These are phyloP conservation scores for Pyricularia pennisetigena DNA, from an alignment of 2,329 filamentous ascomycete genomes.

Conservation along the genomic window DNA sequence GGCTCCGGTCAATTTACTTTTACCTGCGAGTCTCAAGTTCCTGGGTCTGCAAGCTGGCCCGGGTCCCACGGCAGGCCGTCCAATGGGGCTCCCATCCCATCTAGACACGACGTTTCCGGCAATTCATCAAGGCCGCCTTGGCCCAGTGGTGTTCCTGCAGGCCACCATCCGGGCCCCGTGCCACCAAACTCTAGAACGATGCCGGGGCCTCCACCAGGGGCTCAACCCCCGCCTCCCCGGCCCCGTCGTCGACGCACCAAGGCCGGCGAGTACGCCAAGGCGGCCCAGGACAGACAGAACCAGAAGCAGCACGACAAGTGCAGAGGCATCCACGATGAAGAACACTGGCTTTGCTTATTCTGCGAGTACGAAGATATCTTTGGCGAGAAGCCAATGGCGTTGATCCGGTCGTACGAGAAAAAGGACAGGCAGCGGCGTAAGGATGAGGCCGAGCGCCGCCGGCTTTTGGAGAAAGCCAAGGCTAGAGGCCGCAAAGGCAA, in stretches of 20 bases:
- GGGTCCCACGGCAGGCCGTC: conserved; percentile 23
- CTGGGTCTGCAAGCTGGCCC: conserved; percentile 69
- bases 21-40: conserved; percentile 83
- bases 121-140: background rate
- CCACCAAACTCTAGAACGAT: background rate
- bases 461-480: conserved; percentile 85
- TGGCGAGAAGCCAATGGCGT: conserved; percentile 69
- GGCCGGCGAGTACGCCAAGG: conserved; percentile 59
- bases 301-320: conserved; percentile 69
- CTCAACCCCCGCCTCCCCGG: background rate
- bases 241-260: conserved; percentile 29
- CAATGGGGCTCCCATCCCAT: conserved; percentile 7
- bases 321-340: conserved; percentile 35
- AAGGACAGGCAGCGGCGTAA: conserved; percentile 82
- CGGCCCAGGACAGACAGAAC: conserved; percentile 66
- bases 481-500: conserved; percentile 85
- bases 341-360: conserved; percentile 94
- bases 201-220: background rate
- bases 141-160: background rate
- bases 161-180: background rate
- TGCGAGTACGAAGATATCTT: conserved; percentile 97
- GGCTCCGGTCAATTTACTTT: conserved; percentile 91
- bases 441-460: conserved; percentile 74
- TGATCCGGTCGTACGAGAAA: conserved; percentile 88
- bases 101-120: background rate